Conservation (phyloP, 2,329 filamentous ascomycete species). For the Talaromyces sp. region DNA sequence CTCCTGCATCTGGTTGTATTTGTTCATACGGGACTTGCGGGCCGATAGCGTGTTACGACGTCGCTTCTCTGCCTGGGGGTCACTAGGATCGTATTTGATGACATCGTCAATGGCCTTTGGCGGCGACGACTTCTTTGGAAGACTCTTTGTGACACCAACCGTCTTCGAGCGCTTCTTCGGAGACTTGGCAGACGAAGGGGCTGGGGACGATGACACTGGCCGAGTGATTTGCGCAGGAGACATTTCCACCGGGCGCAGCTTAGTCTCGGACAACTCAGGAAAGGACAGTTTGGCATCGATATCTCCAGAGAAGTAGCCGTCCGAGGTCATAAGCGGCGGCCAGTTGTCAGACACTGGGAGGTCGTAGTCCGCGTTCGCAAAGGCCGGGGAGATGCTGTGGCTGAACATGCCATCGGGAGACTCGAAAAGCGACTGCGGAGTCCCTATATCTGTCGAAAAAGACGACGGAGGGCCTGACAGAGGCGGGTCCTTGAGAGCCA, state of each 20-base stretch:
- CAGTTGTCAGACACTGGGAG: slow-evolving; percentile 56
- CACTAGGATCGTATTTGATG: slow-evolving; percentile 65
- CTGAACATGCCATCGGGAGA: slow-evolving; percentile 61
- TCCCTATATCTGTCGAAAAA: slow-evolving; percentile 77
- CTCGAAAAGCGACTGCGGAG: slow-evolving; percentile 61
- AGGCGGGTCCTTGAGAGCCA: slow-evolving; percentile 57
- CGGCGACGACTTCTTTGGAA: slow-evolving; percentile 63
- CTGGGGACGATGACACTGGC: slow-evolving; percentile 17
- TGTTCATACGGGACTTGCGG: slow-evolving; percentile 85
- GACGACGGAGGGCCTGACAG: slow-evolving; percentile 73
- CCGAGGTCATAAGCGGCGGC: slow-evolving; percentile 56
- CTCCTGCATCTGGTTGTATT: slow-evolving; percentile 63
- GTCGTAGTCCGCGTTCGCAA: slow-evolving; percentile 52
- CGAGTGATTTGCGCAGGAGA: background rate
- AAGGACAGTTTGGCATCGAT: slow-evolving; percentile 24
- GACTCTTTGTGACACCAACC: slow-evolving; percentile 61
- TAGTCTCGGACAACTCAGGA: background rate
- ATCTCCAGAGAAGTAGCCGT: slow-evolving; percentile 22
- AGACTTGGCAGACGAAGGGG: slow-evolving; percentile 35
- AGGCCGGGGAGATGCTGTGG: slow-evolving; percentile 75
- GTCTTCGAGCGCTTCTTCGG: slow-evolving; percentile 39
- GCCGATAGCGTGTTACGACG: slow-evolving; percentile 90
- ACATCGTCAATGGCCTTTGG: slow-evolving; percentile 74
- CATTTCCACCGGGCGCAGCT: slow-evolving; percentile 18
- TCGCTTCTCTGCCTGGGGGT: slow-evolving; percentile 81